Evolutionary conservation across 805 yeast species (phyloP).

Genomic region (Komagataella pseudopastoris): DNA sequence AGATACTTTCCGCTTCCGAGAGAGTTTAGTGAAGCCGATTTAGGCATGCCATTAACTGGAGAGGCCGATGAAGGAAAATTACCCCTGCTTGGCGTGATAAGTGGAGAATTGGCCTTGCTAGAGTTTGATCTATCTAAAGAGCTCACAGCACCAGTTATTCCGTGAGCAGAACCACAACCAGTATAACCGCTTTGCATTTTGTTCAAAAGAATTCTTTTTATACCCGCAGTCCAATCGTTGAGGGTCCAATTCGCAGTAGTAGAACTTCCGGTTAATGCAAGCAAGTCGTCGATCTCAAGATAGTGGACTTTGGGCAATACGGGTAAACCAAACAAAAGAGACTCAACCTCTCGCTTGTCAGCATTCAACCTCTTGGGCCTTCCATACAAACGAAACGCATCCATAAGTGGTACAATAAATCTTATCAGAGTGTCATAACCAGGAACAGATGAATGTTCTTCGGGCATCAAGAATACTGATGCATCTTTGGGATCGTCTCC

Average conservation of each 20-base stretch:
- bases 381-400: constrained; percentile 70
- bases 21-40: background rate
- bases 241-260: constrained; percentile 34
- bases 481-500: constrained; percentile 39
- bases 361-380: constrained; percentile 67
- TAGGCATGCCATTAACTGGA: background rate
- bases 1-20: background rate
- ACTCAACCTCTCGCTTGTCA: constrained; percentile 50
- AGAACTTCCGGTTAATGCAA: constrained; percentile 22
- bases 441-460: constrained; percentile 67
- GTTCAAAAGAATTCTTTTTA: constrained; percentile 39
- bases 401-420: constrained; percentile 61
- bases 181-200: constrained; percentile 50
- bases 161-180: constrained; percentile 65
- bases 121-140: background rate
- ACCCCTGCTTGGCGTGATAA: background rate
- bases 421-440: constrained; percentile 80
- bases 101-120: background rate
- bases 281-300: constrained; percentile 47
- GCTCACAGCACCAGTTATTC: constrained; percentile 41
- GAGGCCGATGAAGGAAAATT: background rate
- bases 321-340: constrained; percentile 72
- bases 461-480: constrained; percentile 72
- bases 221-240: constrained; percentile 43
- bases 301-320: constrained; percentile 69